These are phyloP conservation scores for Xylaria sp. DNA, from an alignment of 2,329 filamentous ascomycete genomes.

Conservation along the genomic window DNA sequence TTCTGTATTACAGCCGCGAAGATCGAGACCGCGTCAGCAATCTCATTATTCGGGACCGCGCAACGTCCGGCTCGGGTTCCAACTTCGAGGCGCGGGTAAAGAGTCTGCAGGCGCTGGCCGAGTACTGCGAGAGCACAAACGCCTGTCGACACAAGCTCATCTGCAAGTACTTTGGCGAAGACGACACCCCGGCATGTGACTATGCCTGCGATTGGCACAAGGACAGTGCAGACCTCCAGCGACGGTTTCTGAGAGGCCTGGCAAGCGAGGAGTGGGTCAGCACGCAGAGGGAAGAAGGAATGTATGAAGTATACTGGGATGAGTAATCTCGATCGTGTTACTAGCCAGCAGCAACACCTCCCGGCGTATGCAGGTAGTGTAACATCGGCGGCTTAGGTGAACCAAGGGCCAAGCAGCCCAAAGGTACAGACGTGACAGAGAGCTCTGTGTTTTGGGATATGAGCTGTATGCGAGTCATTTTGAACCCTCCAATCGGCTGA, in stretches of 20 bases:
- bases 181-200: constrained; percentile 61
- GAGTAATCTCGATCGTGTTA: constrained; percentile 37
- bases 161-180: constrained; percentile 76
- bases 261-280: constrained; percentile 65
- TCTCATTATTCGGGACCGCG: constrained; percentile 53
- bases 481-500: constrained; percentile 33
- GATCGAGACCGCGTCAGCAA: constrained; percentile 75
- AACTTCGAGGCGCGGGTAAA: constrained; percentile 56
- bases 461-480: constrained; percentile 24
- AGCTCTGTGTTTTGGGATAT: constrained; percentile 17
- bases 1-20: constrained; percentile 88
- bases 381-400: constrained; percentile 14
- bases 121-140: constrained; percentile 78
- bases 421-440: no score
- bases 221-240: constrained; percentile 60
- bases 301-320: constrained; percentile 59
- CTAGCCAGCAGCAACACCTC: constrained; percentile 11
- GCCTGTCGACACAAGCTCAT: constrained; percentile 77
- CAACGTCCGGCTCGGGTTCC: constrained; percentile 37
- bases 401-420: constrained; percentile 19
- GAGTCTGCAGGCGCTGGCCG: constrained; percentile 69
- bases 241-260: constrained; percentile 57
- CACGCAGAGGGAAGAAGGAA: constrained; percentile 62
- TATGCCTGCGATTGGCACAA: constrained; percentile 82
- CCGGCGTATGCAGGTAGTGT: constrained; percentile 3